A percentile compares a stretch with the other conserved stretches of the same genome.
phyloP scores from a whole-genome alignment of 2,329 filamentous ascomycete genomes.

The Colletotrichum caudatum region DNA sequence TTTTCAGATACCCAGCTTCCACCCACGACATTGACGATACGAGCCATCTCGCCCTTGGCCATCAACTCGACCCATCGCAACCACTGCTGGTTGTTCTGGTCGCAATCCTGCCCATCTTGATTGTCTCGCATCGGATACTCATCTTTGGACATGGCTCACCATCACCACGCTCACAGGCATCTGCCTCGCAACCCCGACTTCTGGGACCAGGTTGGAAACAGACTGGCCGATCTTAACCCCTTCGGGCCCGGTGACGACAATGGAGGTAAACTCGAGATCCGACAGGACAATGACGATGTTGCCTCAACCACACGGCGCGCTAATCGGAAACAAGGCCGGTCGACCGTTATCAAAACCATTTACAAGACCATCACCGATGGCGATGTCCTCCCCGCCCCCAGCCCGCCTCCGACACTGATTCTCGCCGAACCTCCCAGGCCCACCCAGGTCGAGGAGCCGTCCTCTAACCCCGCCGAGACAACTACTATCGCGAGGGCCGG shows the following conservation, averaged over 20 bases:
- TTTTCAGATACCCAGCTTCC: slow-evolving; percentile 29
- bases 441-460: slow-evolving; percentile 4
- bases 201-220: slow-evolving; percentile 36
- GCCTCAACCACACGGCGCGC: slow-evolving; percentile 27
- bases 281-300: slow-evolving; percentile 28
- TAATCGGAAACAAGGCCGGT: slow-evolving; percentile 38
- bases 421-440: slow-evolving; percentile 45
- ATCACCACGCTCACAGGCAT: slow-evolving; percentile 37
- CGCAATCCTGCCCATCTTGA: neutral
- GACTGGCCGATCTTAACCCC: slow-evolving; percentile 30
- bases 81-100: slow-evolving; percentile 24
- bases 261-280: slow-evolving; percentile 37
- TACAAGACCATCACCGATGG: slow-evolving; percentile 52
- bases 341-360: slow-evolving; percentile 53
- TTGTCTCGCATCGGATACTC: neutral
- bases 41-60: slow-evolving; percentile 4
- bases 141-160: slow-evolving; percentile 35
- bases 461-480: slow-evolving; percentile 21
- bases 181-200: slow-evolving; percentile 37
- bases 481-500: slow-evolving; percentile 31
- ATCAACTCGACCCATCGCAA: slow-evolving; percentile 17
- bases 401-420: slow-evolving; percentile 51
- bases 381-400: slow-evolving; percentile 3
- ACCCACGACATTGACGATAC: slow-evolving; percentile 36
- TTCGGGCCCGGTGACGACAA: slow-evolving; percentile 29